Evolutionary conservation across 2,329 filamentous ascomycete genomes (phyloP).

Genomic region (Pezicula neosporulosa): DNA sequence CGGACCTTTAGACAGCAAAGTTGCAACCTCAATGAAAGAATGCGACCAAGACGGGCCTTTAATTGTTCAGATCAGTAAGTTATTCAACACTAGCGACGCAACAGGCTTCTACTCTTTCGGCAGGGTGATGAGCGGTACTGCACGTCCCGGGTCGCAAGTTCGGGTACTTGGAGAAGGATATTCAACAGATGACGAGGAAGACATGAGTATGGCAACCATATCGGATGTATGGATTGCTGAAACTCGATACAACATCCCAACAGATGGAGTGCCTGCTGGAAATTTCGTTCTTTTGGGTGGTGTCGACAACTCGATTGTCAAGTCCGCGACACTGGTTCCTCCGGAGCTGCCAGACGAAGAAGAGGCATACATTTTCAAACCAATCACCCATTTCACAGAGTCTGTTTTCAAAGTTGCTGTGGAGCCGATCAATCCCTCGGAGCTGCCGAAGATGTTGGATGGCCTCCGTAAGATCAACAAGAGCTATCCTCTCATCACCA

Average conservation of each 20-base stretch:
- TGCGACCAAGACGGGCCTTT: slow-evolving; percentile 90
- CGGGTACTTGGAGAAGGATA: slow-evolving; percentile 94
- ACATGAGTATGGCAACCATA: slow-evolving; percentile 87
- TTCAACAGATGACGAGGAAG: slow-evolving; percentile 94
- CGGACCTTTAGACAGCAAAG: slow-evolving; percentile 77
- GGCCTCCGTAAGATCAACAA: slow-evolving; percentile 96
- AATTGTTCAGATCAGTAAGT: slow-evolving; percentile 87
- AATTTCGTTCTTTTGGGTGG: slow-evolving; percentile 91
- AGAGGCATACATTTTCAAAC: slow-evolving; percentile 92
- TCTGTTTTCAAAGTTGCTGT: slow-evolving; percentile 97
- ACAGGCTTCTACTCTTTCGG: slow-evolving; percentile 88
- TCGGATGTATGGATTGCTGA: slow-evolving; percentile 86
- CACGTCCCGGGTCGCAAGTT: slow-evolving; percentile 75
- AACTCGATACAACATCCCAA: slow-evolving; percentile 88
- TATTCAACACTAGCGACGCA: slow-evolving; percentile 89
- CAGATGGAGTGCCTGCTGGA: slow-evolving; percentile 87
- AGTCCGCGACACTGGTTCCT: slow-evolving; percentile 87
- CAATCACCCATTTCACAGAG: slow-evolving; percentile 91
- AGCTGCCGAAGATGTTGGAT: slow-evolving; percentile 97
- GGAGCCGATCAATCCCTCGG: slow-evolving; percentile 96
- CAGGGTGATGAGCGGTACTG: slow-evolving; percentile 88
- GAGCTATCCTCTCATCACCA: slow-evolving; percentile 91
- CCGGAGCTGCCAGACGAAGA: slow-evolving; percentile 80
- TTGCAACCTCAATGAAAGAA: slow-evolving; percentile 73
- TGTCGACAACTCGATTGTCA: slow-evolving; percentile 97